Conservation (phyloP, 768 basidiomycete species). For the Rubroboletus satanas region DNA sequence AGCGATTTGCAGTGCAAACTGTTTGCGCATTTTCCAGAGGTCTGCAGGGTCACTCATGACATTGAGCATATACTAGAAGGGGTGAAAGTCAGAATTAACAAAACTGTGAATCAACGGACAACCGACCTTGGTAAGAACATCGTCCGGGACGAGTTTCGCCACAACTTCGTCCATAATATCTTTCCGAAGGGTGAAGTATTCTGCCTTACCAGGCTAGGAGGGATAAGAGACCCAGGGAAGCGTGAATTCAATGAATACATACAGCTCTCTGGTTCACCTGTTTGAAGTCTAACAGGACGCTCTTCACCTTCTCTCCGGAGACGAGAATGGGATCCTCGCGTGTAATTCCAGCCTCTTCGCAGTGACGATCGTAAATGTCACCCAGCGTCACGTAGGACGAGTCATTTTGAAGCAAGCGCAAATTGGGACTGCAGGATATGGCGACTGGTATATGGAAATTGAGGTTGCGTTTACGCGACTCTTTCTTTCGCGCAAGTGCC, state of each 20-base stretch:
- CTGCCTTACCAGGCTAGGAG: slow-evolving; percentile 53
- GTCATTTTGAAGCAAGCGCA: slow-evolving; percentile 88
- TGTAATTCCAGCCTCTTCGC: slow-evolving; percentile 65
- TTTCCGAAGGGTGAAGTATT: slow-evolving; percentile 69
- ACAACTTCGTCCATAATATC: slow-evolving; percentile 88
- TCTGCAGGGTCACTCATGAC: slow-evolving; percentile 82
- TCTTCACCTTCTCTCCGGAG: slow-evolving; percentile 80
- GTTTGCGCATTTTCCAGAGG: slow-evolving; percentile 96
- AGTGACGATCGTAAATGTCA: slow-evolving; percentile 92
- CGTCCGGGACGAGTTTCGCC: slow-evolving; percentile 85
- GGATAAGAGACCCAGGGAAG: neutral
- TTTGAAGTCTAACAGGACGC: slow-evolving; percentile 58
- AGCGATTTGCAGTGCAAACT: slow-evolving; percentile 89
- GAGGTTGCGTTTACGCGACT: slow-evolving; percentile 88
- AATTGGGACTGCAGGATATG: slow-evolving; percentile 75
- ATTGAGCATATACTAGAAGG: slow-evolving; percentile 77
- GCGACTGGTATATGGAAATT: slow-evolving; percentile 88
- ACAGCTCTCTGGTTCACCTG: slow-evolving; percentile 43
- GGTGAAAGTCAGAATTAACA: neutral
- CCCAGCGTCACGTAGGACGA: slow-evolving; percentile 86
- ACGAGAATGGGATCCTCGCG: slow-evolving; percentile 87
- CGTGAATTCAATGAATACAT: slow-evolving; percentile 6
- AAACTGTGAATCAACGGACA: neutral
- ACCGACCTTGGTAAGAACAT: slow-evolving; percentile 73
- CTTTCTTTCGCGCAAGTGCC: slow-evolving; percentile 81